Percentiles rank a stretch among this genome's conserved stretches.
Evolutionary conservation across 306 rosid species (phyloP).

Genomic region (Pterocarpus santalinus): DNA sequence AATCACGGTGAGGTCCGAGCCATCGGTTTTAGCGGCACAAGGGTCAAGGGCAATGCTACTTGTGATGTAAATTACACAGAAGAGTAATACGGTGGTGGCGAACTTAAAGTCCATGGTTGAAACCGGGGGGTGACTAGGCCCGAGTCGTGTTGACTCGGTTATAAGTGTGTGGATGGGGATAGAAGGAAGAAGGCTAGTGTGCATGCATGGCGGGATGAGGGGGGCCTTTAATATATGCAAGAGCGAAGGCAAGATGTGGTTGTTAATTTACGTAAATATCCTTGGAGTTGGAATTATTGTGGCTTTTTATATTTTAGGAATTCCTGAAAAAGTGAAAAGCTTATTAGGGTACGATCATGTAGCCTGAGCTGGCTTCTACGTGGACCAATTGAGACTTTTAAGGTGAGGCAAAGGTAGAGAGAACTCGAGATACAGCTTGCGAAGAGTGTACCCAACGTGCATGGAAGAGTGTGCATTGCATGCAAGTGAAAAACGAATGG

Average conservation of each 20-base stretch:
- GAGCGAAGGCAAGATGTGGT: neutral
- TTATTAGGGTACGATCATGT: neutral
- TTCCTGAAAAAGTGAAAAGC: neutral
- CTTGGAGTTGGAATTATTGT: conserved; percentile 41
- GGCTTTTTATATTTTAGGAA: neutral
- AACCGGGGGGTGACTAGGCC: neutral
- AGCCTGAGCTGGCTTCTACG: conserved; percentile 10
- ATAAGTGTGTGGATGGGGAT: neutral
- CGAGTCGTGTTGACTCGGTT: conserved; percentile 24
- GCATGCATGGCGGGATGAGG: conserved; percentile 41
- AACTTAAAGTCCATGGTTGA: conserved; percentile 62
- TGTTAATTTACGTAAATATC: conserved; percentile 42
- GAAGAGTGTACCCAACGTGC: neutral
- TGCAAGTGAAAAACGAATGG: neutral
- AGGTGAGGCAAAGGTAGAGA: too few relatives aligned
- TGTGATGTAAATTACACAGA: conserved; percentile 40
- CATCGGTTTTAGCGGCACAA: conserved; percentile 58
- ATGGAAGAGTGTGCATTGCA: neutral
- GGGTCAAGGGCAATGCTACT: conserved; percentile 56
- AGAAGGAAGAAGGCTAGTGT: neutral
- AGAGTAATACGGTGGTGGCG: conserved; percentile 27
- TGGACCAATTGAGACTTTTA: neutral
- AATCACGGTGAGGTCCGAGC: conserved; percentile 67
- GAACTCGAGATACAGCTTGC: too few relatives aligned
- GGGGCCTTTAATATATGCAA: conserved; percentile 5